Evolutionary conservation across 805 yeast species (phyloP).

Genomic region (Starmerella potacharoeniae): DNA sequence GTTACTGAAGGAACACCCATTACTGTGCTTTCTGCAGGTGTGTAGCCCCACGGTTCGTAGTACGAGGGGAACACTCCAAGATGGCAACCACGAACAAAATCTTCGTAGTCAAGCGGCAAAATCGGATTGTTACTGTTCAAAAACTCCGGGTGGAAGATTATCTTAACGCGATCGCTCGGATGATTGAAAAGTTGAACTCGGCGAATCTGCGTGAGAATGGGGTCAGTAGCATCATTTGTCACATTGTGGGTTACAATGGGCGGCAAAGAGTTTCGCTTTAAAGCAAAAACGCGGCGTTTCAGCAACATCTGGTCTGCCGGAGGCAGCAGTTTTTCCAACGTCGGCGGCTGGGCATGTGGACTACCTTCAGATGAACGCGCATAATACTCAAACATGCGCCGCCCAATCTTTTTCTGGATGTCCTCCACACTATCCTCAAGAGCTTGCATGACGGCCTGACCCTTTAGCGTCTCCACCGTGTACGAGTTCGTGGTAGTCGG

Average conservation of each 20-base stretch:
- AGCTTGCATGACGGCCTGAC: slow-evolving; percentile 91
- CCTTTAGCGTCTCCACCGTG: slow-evolving; percentile 89
- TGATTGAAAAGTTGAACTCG: slow-evolving; percentile 82
- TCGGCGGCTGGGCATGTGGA: slow-evolving; percentile 50
- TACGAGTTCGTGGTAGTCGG: slow-evolving; percentile 91
- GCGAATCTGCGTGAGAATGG: slow-evolving; percentile 82
- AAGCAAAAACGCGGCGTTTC: slow-evolving; percentile 85
- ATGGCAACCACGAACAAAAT: slow-evolving; percentile 95
- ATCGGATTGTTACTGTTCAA: slow-evolving; percentile 90
- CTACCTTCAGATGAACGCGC: slow-evolving; percentile 42
- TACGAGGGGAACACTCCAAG: slow-evolving; percentile 97
- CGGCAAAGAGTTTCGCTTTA: slow-evolving; percentile 79
- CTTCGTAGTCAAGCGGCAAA: slow-evolving; percentile 87
- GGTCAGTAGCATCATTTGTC: slow-evolving; percentile 85
- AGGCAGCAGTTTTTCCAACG: slow-evolving; percentile 70
- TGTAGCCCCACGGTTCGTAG: slow-evolving; percentile 99
- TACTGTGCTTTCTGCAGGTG: slow-evolving; percentile 98
- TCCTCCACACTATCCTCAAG: slow-evolving; percentile 80
- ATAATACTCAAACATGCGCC: slow-evolving; percentile 81
- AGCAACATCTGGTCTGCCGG: slow-evolving; percentile 80
- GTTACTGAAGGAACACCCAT: slow-evolving; percentile 99
- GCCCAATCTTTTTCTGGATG: slow-evolving; percentile 76
- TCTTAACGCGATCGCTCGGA: slow-evolving; percentile 83
- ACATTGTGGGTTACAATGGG: slow-evolving; percentile 96
- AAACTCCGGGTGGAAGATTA: slow-evolving; percentile 96